Evolutionary conservation across 176 grass and related monocot species (phyloP).

Genomic region (Avena insularis): DNA sequence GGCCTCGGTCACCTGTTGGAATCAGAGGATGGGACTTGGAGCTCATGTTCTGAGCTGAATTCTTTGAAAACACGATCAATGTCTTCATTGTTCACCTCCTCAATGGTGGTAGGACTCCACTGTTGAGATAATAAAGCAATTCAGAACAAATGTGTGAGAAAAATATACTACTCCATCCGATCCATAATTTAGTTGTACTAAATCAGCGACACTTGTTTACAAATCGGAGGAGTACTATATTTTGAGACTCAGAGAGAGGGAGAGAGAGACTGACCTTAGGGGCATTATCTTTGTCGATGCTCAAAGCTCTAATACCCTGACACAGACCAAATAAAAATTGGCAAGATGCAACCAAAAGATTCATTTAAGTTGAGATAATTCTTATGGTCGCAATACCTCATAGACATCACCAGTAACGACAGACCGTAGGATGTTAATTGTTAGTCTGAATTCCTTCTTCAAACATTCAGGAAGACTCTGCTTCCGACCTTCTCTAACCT

Average conservation of each 20-base stretch:
- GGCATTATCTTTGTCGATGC: constrained; percentile 91
- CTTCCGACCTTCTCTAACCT: constrained; percentile 82
- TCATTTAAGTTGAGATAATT: not conserved
- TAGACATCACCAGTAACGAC: constrained; percentile 74
- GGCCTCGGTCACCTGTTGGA: constrained; percentile 56
- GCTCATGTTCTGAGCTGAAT: constrained; percentile 77
- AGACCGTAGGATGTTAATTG: constrained; percentile 84
- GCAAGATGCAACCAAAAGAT: constrained; percentile 13
- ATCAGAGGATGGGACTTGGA: constrained; percentile 67
- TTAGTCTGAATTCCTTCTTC: constrained; percentile 95
- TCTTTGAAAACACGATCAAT: constrained; percentile 66
- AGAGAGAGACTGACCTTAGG: constrained; percentile 68
- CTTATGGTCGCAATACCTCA: constrained; percentile 54
- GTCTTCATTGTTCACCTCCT: constrained; percentile 71
- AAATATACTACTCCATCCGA: not conserved
- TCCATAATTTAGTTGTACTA: too few relatives aligned
- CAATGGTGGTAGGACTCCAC: constrained; percentile 73
- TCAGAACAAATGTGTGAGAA: not conserved
- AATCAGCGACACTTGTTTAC: too few relatives aligned
- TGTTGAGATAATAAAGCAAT: constrained; percentile 39
- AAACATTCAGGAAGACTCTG: constrained; percentile 84
- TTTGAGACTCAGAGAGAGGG: not conserved
- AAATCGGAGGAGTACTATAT: too few relatives aligned
- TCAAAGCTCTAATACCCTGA: constrained; percentile 94
- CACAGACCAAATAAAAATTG: constrained; percentile 26